Conservation (phyloP, 352 stramenopile genomes). For the Globisporangium rhizosaccharum region DNA sequence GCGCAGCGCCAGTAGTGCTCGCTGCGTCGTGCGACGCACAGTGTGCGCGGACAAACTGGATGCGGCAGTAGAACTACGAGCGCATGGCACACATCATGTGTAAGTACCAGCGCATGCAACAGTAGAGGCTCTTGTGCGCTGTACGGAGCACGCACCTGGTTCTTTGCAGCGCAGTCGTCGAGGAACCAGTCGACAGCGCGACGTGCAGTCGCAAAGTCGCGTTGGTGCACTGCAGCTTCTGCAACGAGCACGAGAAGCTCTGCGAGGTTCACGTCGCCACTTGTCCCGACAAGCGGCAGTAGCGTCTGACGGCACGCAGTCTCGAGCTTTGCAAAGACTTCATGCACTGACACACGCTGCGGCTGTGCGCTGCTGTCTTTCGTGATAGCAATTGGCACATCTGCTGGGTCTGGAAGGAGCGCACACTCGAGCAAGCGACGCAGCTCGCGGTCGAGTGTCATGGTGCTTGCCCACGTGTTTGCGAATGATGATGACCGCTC, state of each 20-base stretch:
- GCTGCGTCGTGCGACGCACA: conserved; percentile 43
- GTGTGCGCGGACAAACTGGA: conserved; percentile 75
- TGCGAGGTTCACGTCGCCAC: conserved; percentile 31
- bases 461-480: conserved; percentile 7
- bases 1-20: conserved; percentile 28
- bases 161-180: conserved; percentile 46
- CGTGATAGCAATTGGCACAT: background rate
- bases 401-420: conserved; percentile 23
- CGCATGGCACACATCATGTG: background rate
- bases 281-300: conserved; percentile 20
- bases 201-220: conserved; percentile 54
- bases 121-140: background rate
- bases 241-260: conserved; percentile 77
- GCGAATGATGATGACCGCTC: background rate
- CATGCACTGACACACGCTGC: conserved; percentile 20
- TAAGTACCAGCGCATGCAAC: background rate
- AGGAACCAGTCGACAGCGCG: conserved; percentile 69
- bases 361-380: background rate
- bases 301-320: conserved; percentile 27
- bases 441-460: conserved; percentile 52
- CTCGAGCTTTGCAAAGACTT: conserved; percentile 34
- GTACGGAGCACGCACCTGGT: conserved; percentile 49
- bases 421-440: conserved; percentile 42
- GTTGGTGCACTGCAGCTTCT: conserved; percentile 61
- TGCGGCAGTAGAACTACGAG: conserved; percentile 81